A percentile compares a stretch with the other conserved stretches of the same genome.
phyloP scores from a whole-genome alignment of 768 basidiomycete species.

The Sporobolomyces phaffii region DNA sequence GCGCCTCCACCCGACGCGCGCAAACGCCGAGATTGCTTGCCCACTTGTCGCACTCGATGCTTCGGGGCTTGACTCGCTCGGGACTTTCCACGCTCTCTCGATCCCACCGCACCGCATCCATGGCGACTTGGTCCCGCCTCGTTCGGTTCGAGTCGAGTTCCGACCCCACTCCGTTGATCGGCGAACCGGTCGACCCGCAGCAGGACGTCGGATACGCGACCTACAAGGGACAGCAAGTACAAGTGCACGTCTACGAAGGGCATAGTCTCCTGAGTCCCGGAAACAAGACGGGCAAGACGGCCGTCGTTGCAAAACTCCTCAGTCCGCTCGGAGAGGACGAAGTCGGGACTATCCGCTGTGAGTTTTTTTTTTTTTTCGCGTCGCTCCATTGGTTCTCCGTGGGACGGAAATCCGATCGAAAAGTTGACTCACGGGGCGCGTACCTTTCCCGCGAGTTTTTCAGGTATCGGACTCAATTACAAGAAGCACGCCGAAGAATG shows the following conservation, averaged over 20 bases:
- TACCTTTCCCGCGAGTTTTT: no score
- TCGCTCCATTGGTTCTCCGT: no score
- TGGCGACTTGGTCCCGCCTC: constrained; percentile 36
- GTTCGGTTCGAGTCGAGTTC: constrained; percentile 43
- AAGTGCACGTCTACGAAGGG: constrained; percentile 44
- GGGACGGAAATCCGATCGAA: not conserved
- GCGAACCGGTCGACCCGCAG: constrained; percentile 42
- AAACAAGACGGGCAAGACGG: constrained; percentile 40
- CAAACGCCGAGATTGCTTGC: no score
- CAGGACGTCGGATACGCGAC: constrained; percentile 46
- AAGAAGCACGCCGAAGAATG: constrained; percentile 44
- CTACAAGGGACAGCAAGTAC: constrained; percentile 39
- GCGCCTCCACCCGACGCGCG: no score
- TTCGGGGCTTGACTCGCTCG: not conserved
- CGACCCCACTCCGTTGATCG: constrained; percentile 39
- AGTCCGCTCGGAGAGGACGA: constrained; percentile 43
- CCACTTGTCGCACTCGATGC: no score
- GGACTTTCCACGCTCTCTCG: not conserved
- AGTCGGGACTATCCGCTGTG: constrained; percentile 47
- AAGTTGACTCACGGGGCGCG: not conserved
- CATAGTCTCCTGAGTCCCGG: constrained; percentile 42
- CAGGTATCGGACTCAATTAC: constrained; percentile 41
- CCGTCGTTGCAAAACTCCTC: constrained; percentile 41
- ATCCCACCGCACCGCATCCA: not conserved
- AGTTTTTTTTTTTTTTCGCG: constrained; percentile 14